phyloP scores from a whole-genome alignment of 495 filamentous ascomycete species.

The Hypomontagnella monticulosa region DNA sequence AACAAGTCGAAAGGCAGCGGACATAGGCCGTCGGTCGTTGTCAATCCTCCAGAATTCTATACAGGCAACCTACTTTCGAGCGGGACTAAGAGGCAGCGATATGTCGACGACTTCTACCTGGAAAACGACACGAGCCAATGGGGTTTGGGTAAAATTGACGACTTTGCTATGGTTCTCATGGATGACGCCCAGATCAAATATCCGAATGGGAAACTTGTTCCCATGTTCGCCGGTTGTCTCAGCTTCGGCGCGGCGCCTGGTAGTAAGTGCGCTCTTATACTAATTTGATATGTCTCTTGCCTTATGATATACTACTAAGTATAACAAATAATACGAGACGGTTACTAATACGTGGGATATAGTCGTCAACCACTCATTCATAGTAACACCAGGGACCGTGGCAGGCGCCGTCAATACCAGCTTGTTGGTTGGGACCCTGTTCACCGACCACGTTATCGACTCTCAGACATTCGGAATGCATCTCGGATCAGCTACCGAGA shows the following conservation, averaged over 20 bases:
- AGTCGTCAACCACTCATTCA: slow-evolving; percentile 24
- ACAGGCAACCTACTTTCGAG: background rate
- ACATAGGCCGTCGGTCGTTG: background rate
- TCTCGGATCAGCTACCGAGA: slow-evolving; percentile 16
- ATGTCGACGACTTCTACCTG: slow-evolving; percentile 1
- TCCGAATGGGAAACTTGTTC: slow-evolving; percentile 16
- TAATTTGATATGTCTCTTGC: background rate
- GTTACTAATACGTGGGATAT: background rate
- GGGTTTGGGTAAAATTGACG: slow-evolving; percentile 1
- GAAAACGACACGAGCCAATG: slow-evolving; percentile 16
- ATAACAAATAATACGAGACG: too few relatives aligned
- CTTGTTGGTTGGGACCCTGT: slow-evolving; percentile 20
- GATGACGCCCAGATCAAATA: slow-evolving; percentile 17
- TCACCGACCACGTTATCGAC: slow-evolving; percentile 12
- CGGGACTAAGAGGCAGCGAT: slow-evolving; percentile 3
- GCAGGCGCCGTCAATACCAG: slow-evolving; percentile 21
- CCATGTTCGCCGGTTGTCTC: slow-evolving; percentile 27
- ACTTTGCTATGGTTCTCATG: slow-evolving; percentile 24
- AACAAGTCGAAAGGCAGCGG: slow-evolving; percentile 11
- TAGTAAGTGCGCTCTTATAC: slow-evolving; percentile 15
- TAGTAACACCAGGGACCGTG: background rate
- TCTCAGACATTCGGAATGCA: slow-evolving; percentile 34
- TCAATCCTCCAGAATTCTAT: background rate
- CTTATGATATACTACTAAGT: too few relatives aligned
- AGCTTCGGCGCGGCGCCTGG: slow-evolving; percentile 21